Evolutionary conservation across 78 protist species (phyloP).

Genomic region (Anaeramoeba flamelloides): DNA sequence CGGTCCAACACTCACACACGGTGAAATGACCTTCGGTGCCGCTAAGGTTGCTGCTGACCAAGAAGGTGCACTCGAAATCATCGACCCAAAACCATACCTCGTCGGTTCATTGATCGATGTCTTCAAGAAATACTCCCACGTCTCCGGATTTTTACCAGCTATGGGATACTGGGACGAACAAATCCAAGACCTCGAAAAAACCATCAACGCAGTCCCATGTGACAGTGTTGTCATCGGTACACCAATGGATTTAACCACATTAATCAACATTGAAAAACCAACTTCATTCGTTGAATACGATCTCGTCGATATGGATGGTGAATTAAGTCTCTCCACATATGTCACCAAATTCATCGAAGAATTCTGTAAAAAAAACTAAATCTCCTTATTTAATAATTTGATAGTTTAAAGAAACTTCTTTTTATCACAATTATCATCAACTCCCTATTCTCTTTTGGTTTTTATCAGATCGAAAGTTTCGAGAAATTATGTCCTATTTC

Average conservation of each 20-base stretch:
- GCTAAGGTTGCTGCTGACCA: constrained; percentile 22
- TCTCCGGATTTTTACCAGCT: constrained; percentile 11
- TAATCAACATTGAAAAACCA: constrained; percentile 19
- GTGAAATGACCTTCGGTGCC: constrained; percentile 21
- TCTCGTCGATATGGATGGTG: no score
- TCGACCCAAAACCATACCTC: constrained; percentile 5
- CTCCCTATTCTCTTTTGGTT: no score
- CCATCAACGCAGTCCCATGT: constrained; percentile 8
- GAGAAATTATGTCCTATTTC: no score
- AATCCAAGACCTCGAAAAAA: constrained; percentile 5
- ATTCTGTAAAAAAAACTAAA: no score
- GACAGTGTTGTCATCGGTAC: constrained; percentile 20
- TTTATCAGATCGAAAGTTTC: no score
- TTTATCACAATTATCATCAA: no score
- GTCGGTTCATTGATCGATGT: not conserved
- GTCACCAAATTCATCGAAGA: no score
- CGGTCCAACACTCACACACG: constrained; percentile 28
- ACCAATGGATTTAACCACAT: constrained; percentile 18
- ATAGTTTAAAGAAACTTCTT: no score
- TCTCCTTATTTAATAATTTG: no score
- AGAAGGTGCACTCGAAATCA: constrained; percentile 2
- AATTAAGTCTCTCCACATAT: no score
- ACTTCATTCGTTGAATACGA: no score
- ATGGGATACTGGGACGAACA: no score
- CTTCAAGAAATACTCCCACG: constrained; percentile 7